Percentiles rank a stretch among this genome's conserved stretches.
Evolutionary conservation across 2,329 filamentous ascomycete genomes (phyloP).

Genomic region (Penicillium sp.): DNA sequence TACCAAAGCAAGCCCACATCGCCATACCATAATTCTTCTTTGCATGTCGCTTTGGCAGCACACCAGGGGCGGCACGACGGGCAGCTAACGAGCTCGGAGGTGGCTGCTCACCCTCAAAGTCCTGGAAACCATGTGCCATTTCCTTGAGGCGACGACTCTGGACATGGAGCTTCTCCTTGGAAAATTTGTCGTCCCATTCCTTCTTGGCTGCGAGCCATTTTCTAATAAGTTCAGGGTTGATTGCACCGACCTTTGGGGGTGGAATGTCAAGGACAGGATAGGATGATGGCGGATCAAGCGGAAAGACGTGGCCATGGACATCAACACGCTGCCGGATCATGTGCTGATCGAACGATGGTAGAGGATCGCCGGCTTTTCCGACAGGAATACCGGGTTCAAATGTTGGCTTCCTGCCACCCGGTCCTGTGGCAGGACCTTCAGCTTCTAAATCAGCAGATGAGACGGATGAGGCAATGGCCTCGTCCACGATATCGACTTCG

Average conservation of each 20-base stretch:
- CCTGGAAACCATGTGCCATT: slow-evolving; percentile 64
- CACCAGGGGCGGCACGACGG: slow-evolving; percentile 46
- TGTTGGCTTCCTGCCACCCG: slow-evolving; percentile 7
- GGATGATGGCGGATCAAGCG: slow-evolving; percentile 59
- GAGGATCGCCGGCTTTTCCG: slow-evolving; percentile 77
- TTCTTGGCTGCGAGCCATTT: slow-evolving; percentile 76
- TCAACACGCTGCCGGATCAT: slow-evolving; percentile 92
- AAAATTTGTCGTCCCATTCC: slow-evolving; percentile 68
- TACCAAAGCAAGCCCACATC: slow-evolving; percentile 83
- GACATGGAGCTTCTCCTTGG: slow-evolving; percentile 62
- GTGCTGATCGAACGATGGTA: slow-evolving; percentile 72
- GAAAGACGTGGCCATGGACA: slow-evolving; percentile 67
- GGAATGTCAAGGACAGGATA: slow-evolving; percentile 63
- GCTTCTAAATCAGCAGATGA: slow-evolving; percentile 49
- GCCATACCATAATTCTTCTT: slow-evolving; percentile 68
- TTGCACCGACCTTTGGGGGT: slow-evolving; percentile 63
- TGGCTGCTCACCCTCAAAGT: slow-evolving; percentile 69
- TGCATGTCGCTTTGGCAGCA: slow-evolving; percentile 24
- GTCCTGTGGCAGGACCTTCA: slow-evolving; percentile 3
- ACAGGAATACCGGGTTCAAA: slow-evolving; percentile 44
- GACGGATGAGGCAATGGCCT: slow-evolving; percentile 70
- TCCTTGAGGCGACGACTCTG: slow-evolving; percentile 70
- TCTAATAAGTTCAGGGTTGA: slow-evolving; percentile 71
- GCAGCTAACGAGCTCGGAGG: slow-evolving; percentile 80
- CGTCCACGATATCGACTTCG: slow-evolving; percentile 73